Base-by-base conservation (phyloP, 108 stramenopile species). In the Cyclostephanos tholiformis region DNA sequence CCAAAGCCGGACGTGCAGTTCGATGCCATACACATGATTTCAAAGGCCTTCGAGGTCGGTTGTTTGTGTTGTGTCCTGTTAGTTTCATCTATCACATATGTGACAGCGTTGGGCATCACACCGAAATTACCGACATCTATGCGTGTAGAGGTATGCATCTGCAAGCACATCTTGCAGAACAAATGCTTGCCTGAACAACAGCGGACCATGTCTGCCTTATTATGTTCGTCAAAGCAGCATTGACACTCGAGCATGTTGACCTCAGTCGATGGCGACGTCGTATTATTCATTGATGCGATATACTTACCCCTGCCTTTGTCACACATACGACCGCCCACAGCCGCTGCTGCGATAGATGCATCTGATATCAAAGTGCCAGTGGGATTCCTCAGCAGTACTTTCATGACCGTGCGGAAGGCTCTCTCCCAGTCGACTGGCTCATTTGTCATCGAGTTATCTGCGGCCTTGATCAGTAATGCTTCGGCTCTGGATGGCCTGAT, bases 151-250 rank as follows among this genome's bases (percentile, higher is more conserved):
- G 87, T 84, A 65, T 87, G 89, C 51, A 67, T 64, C 46, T 79
- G 59, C 10, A 96, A 62, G 46, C 95, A 96, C 10, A 84, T 86
- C 25, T 64, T 68, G 65, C 95, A 96, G 80, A 93, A 93, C 48
- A 96, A 74, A 61, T 96, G 95, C 0, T 92, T 92, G 30, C 79
- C 84, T n/a, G 73, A 50, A 10, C 80, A 67, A 72, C 95, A 96
- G 35, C 77, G 63, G 1, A 91, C 84, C 89, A 93, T 93, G 66
- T 91, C 91, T 62, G 91, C 87, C 65, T 87, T 77, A 12, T 85
- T 66, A 22, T 88, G 82, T 8, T 88, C 76, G 39, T 65, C 89
- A 63, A 74, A 96, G 69, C 95, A 96, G 72, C 92, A 93, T 6
- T 66, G 50, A 67, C 95, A 96, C 66, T 91, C 88, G 6, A 96